Evolutionary conservation across 495 filamentous ascomycete genomes (phyloP).

Genomic region (Cetradonia linearis): DNA sequence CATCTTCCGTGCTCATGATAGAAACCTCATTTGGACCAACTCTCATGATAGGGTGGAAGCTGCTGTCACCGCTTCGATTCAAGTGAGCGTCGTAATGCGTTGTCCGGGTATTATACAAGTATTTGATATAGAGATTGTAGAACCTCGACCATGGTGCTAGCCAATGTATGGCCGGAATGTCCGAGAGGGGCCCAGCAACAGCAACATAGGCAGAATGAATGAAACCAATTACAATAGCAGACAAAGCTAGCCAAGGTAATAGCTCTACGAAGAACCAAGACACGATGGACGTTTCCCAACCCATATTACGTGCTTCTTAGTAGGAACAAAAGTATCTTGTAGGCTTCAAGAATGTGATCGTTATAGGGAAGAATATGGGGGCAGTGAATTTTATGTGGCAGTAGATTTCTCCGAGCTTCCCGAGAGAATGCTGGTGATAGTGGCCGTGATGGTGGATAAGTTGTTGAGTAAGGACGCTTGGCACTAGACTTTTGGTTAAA

Average conservation of each 20-base stretch:
- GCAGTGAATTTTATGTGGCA: neutral
- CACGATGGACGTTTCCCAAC: neutral
- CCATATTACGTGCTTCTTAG: neutral
- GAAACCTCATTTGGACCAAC: constrained; percentile 20
- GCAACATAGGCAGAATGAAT: neutral
- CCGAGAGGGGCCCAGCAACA: constrained; percentile 6
- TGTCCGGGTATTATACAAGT: constrained; percentile 11
- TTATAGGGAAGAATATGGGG: neutral
- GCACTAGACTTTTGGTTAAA: neutral
- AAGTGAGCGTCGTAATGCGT: constrained; percentile 19
- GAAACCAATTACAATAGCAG: neutral
- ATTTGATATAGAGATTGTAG: constrained; percentile 15
- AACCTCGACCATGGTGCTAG: constrained; percentile 14
- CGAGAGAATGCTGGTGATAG: too few relatives aligned
- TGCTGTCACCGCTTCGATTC: neutral
- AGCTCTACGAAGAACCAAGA: neutral
- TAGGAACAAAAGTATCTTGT: neutral
- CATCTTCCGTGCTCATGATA: constrained; percentile 19
- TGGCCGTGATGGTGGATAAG: neutral
- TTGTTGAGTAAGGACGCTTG: neutral
- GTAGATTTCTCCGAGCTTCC: too few relatives aligned
- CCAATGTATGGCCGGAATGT: constrained; percentile 19
- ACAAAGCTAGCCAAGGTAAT: neutral
- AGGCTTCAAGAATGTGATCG: neutral
- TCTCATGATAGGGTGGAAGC: constrained; percentile 11